Evolutionary conservation across 2,329 filamentous ascomycete genomes (phyloP).

Genomic region (Massarina eburnea): DNA sequence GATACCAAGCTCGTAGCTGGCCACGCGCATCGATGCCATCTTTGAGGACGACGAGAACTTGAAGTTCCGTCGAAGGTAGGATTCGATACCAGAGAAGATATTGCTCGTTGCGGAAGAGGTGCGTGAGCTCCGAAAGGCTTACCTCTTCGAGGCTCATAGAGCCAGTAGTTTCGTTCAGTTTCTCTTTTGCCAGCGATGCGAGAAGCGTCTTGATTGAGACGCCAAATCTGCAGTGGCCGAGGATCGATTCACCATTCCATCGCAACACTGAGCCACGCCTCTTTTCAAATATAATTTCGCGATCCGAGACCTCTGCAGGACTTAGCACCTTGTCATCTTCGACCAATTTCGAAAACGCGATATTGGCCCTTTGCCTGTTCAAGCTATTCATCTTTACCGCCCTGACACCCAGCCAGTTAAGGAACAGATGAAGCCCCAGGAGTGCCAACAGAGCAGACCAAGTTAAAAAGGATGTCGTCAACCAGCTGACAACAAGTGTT

Average conservation of each 20-base stretch:
- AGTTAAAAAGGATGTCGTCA: neutral
- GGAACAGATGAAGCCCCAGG: neutral
- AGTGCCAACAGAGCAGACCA: neutral
- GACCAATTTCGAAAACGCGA: neutral
- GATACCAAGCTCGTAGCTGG: neutral
- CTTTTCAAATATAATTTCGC: neutral
- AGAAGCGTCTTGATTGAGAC: neutral
- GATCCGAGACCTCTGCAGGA: neutral
- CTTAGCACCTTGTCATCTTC: neutral
- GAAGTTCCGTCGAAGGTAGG: neutral
- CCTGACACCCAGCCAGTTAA: neutral
- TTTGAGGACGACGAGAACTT: neutral
- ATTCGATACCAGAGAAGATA: neutral
- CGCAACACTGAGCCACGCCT: neutral
- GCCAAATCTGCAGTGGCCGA: constrained; percentile 1
- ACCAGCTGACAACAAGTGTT: neutral
- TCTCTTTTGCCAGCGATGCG: neutral
- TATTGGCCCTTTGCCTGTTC: neutral
- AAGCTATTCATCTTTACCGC: neutral
- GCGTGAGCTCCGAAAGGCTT: neutral
- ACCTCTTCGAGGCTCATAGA: neutral
- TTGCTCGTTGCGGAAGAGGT: neutral
- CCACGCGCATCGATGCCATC: neutral
- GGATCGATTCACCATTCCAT: neutral
- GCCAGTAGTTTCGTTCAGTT: neutral